Base-by-base conservation (phyloP, 2,329 filamentous ascomycete species). In the Colletotrichum melonis region DNA sequence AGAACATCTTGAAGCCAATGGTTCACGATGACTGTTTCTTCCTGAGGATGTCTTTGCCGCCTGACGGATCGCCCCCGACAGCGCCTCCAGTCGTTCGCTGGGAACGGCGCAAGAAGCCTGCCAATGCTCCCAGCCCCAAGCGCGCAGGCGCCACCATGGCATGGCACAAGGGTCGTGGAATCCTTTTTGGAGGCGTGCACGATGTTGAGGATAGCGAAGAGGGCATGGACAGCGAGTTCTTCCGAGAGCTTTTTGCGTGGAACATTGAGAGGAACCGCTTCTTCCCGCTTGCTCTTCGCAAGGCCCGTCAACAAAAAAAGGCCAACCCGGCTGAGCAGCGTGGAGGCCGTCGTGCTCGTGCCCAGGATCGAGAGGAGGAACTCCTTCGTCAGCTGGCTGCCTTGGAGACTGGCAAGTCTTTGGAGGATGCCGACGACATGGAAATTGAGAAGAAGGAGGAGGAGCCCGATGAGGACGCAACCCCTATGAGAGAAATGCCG, bases 1-100 rank as follows among this genome's bases (percentile, higher is more conserved):
- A 91, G 75, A 95, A 94, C 79, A 89, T 94, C 2, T 85, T 98
- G 74, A 94, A 95, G 79, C 95, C 97, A 12, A 90, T 97, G 82
- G 90, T 98, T 16, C 95, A 99, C 81, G 94, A 98, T 80, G 97
- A 99, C 81, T 97, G 95, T 74, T 99, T 96, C 92, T 97, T 95
- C 80, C 86, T 99, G 46, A 91, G 95, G 14, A 92, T 98, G 80
- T 91, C 89, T 0, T 93, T 91, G 22, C 94, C 95, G 0, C 81
- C 89, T 0, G 78, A 91, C 0, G 94, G 96, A 67, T 90, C 92
- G 0, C 86, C 90, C 0, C 82, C 91, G 1, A 91, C 89, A 59
- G 86, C 92, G 0, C 88, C 90, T 1, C 95, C 95, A 0, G 89
- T 87, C 1, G 90, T 98, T 16, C 90, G 95, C 55, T 99, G 97